These are phyloP conservation scores for Oxyria digyna DNA, from an alignment of 148 eudicot genomes.

Conservation along the genomic window DNA sequence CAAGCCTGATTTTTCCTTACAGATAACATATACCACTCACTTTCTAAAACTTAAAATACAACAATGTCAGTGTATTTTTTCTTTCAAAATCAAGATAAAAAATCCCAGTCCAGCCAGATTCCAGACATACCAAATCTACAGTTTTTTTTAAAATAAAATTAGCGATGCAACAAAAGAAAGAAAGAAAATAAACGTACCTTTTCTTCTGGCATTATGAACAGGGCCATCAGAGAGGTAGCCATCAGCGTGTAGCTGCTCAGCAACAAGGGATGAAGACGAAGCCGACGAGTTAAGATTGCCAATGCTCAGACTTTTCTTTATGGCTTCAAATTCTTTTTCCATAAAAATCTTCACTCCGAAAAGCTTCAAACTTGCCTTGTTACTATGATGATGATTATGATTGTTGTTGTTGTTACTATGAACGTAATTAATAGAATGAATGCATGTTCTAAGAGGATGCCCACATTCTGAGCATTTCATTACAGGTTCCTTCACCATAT, in stretches of 20 bases:
- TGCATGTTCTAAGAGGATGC: constrained; percentile 16
- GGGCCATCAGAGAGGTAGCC: constrained; percentile 23
- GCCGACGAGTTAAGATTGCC: constrained; percentile 13
- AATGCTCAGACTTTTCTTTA: constrained; percentile 21
- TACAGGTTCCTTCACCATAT: constrained; percentile 15
- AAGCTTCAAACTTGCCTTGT: constrained; percentile 15
- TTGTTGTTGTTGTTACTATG: too few relatives aligned
- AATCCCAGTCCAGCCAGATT: not conserved
- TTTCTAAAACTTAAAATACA: not conserved
- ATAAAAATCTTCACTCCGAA: constrained; percentile 15
- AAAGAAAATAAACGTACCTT: not conserved
- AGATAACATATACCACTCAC: too few relatives aligned
- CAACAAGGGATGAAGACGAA: not conserved
- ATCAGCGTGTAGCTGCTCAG: not conserved
- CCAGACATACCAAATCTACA: not conserved
- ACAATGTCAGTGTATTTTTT: too few relatives aligned
- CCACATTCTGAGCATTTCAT: constrained; percentile 22
- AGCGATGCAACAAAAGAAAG: not conserved
- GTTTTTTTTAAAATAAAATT: not conserved
- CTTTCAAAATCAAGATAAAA: too few relatives aligned
- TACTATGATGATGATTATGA: not conserved
- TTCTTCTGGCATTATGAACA: constrained; percentile 10
- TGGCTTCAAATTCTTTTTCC: constrained; percentile 11
- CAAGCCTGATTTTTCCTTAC: too few relatives aligned
- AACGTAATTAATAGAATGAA: not conserved